Percentiles rank a stretch among this genome's conserved stretches.
phyloP scores from a whole-genome alignment of 1,284 basidiomycete genomes.

The Heliocybe sulcata region DNA sequence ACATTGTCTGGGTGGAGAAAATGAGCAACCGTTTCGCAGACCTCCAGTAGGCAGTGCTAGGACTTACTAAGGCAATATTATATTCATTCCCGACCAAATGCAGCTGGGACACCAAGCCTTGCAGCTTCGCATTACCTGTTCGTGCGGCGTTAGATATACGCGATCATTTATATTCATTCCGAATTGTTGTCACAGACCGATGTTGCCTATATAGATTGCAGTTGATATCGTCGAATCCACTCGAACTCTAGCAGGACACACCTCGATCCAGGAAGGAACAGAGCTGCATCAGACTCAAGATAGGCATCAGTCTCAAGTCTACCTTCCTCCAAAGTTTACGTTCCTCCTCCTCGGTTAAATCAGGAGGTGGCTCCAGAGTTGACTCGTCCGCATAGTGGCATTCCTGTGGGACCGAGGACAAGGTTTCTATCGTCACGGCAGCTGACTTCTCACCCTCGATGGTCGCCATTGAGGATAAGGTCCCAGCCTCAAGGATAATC shows the following conservation, averaged over 20 bases:
- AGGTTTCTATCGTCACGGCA: neutral
- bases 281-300: constrained; percentile 57
- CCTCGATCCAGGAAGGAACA: constrained; percentile 62
- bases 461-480: no score
- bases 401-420: neutral
- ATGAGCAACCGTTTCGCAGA: neutral
- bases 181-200: constrained; percentile 28
- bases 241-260: constrained; percentile 16
- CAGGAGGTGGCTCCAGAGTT: no score
- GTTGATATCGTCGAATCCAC: neutral
- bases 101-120: constrained; percentile 48
- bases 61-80: constrained; percentile 54
- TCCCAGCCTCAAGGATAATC: no score
- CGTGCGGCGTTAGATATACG: no score
- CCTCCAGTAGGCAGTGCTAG: no score
- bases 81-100: constrained; percentile 50
- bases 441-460: neutral
- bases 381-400: neutral
- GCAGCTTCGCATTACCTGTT: constrained; percentile 60
- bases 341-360: constrained; percentile 34
- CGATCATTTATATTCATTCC: no score
- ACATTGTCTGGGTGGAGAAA: constrained; percentile 45
- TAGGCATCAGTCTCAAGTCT: constrained; percentile 57
- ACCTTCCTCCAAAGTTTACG: constrained; percentile 56
- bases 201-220: constrained; percentile 35